phyloP scores from a whole-genome alignment of 345 rosid genomes.

The Viola odorata region DNA sequence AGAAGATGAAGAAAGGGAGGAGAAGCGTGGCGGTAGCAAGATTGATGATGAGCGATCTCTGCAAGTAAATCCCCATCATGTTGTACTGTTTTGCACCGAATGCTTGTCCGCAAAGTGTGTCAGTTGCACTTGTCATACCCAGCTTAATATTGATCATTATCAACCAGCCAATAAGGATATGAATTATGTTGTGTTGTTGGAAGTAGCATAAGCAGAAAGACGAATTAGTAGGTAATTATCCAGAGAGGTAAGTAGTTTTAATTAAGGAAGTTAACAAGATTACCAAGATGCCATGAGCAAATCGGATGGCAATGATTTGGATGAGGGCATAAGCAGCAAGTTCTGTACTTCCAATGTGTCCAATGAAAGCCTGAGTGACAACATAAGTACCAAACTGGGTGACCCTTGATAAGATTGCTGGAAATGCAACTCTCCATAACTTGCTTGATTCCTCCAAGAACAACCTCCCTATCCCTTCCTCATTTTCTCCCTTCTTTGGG shows the following conservation, averaged over 20 bases:
- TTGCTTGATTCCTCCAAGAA: conserved; percentile 29
- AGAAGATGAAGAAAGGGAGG: conserved; percentile 15
- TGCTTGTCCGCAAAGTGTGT: conserved; percentile 40
- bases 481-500: background rate
- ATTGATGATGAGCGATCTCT: conserved; percentile 22
- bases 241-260: too few relatives aligned
- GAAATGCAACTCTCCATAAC: conserved; percentile 32
- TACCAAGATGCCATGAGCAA: conserved; percentile 43
- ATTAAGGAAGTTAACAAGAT: too few relatives aligned
- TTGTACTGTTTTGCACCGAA: conserved; percentile 31
- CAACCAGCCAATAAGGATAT: too few relatives aligned
- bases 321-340: conserved; percentile 49
- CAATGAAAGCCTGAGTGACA: conserved; percentile 21
- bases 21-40: conserved; percentile 3
- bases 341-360: conserved; percentile 26
- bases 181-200: too few relatives aligned
- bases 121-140: conserved; percentile 41
- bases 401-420: conserved; percentile 19
- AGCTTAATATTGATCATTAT: conserved; percentile 11
- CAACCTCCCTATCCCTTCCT: background rate
- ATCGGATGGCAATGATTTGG: conserved; percentile 32
- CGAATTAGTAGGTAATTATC: too few relatives aligned
- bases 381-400: conserved; percentile 21
- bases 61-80: conserved; percentile 34
- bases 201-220: too few relatives aligned